phyloP scores from a whole-genome alignment of 257 asterid species.

The Plectranthus barbatus region DNA sequence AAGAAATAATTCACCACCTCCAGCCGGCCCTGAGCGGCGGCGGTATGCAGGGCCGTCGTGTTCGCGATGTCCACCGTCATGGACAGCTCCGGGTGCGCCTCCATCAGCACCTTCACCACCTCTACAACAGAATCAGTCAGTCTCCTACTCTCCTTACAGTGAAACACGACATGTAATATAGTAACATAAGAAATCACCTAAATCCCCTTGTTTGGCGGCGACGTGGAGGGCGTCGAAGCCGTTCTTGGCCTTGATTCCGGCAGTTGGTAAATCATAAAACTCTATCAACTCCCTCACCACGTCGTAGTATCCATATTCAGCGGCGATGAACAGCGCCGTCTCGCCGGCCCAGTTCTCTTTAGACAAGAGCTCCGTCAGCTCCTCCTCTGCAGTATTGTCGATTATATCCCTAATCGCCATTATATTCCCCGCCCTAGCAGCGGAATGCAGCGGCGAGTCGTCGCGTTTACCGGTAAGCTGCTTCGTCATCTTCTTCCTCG shows the following conservation, averaged over 20 bases:
- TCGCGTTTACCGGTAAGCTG: conserved; percentile 52
- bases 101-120: conserved; percentile 47
- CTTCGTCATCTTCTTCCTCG: conserved; percentile 49
- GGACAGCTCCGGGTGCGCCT: conserved; percentile 47
- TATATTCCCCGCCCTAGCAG: conserved; percentile 41
- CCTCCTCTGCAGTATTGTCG: conserved; percentile 20
- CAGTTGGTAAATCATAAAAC: conserved; percentile 33
- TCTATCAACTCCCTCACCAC: conserved; percentile 41
- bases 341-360: conserved; percentile 47
- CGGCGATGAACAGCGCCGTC: conserved; percentile 40
- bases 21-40: conserved; percentile 44
- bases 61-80: conserved; percentile 55
- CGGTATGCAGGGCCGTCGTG: conserved; percentile 52
- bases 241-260: conserved; percentile 49
- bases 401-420: conserved; percentile 27
- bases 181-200: conserved; percentile 25
- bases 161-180: no score
- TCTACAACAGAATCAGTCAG: conserved; percentile 16
- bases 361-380: conserved; percentile 20
- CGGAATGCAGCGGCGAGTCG: conserved; percentile 43
- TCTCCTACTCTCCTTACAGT: no score
- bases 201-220: conserved; percentile 61
- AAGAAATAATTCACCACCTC: conserved; percentile 45
- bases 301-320: conserved; percentile 47
- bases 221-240: conserved; percentile 59